Evolutionary conservation across 2,329 filamentous ascomycete genomes (phyloP).

Genomic region (Colletotrichum siamense): DNA sequence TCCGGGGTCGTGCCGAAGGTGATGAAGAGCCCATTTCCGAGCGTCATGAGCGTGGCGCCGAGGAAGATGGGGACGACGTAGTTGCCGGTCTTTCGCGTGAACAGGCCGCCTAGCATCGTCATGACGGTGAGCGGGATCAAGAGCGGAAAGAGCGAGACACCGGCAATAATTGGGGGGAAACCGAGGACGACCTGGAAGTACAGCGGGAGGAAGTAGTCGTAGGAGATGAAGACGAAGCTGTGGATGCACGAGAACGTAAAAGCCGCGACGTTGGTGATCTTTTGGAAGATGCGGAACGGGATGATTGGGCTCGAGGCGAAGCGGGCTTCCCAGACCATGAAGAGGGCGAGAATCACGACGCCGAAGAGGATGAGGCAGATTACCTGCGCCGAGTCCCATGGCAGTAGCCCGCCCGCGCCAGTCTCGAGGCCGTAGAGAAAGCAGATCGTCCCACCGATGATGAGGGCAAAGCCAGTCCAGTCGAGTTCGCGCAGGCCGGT

Average conservation of each 20-base stretch:
- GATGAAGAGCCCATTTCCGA: constrained; percentile 64
- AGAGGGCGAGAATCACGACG: constrained; percentile 39
- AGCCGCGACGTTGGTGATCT: constrained; percentile 53
- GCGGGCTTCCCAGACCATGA: constrained; percentile 59
- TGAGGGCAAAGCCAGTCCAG: constrained; percentile 56
- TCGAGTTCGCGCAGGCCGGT: constrained; percentile 58
- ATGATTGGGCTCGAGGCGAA: constrained; percentile 63
- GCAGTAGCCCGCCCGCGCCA: constrained; percentile 54
- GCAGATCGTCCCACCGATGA: constrained; percentile 64
- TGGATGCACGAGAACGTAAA: constrained; percentile 39
- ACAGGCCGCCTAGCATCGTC: constrained; percentile 32
- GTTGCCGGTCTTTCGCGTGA: constrained; percentile 68
- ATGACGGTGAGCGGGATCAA: constrained; percentile 33
- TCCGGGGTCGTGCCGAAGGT: constrained; percentile 56
- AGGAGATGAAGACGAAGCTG: constrained; percentile 57
- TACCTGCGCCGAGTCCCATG: constrained; percentile 57
- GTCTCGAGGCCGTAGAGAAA: constrained; percentile 67
- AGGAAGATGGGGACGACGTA: constrained; percentile 63
- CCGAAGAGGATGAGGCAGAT: constrained; percentile 59
- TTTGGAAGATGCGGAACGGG: constrained; percentile 57
- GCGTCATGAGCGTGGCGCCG: constrained; percentile 58
- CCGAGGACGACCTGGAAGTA: constrained; percentile 64
- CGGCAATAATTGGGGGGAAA: constrained; percentile 55
- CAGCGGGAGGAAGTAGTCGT: constrained; percentile 65
- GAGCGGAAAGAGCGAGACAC: constrained; percentile 56